Conservation (phyloP, 2,329 filamentous ascomycete genomes). For the Fusarium sp. region DNA sequence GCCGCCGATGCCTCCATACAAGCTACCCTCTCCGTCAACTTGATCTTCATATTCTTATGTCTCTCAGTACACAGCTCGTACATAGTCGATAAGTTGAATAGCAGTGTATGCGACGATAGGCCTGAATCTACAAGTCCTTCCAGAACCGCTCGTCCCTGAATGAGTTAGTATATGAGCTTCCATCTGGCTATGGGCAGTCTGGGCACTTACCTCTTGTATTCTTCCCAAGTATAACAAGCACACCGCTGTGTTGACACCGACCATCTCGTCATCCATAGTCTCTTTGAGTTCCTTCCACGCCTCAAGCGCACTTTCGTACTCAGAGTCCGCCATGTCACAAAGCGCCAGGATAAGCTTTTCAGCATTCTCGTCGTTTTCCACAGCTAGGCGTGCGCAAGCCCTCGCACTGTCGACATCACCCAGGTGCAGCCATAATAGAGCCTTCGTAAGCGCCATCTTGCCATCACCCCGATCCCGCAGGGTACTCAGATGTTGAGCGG, state of each 20-base stretch:
- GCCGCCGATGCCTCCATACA: conserved; percentile 63
- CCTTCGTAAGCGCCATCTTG: conserved; percentile 61
- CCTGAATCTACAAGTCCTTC: conserved; percentile 72
- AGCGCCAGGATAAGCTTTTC: conserved; percentile 72
- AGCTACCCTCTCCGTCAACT: conserved; percentile 77
- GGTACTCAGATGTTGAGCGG: conserved; percentile 75
- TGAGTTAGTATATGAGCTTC: conserved; percentile 8
- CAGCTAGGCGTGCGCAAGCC: conserved; percentile 57
- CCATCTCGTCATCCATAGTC: conserved; percentile 70
- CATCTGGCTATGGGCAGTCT: background rate
- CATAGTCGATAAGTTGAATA: conserved; percentile 91
- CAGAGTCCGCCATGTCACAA: conserved; percentile 80
- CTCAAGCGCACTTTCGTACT: conserved; percentile 71
- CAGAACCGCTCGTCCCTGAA: conserved; percentile 72
- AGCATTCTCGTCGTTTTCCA: conserved; percentile 48
- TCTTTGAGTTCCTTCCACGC: conserved; percentile 67
- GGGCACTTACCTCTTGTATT: conserved; percentile 71
- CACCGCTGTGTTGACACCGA: conserved; percentile 84
- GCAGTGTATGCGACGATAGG: conserved; percentile 78
- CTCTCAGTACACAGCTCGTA: conserved; percentile 92
- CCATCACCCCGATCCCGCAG: conserved; percentile 58
- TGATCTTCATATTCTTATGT: conserved; percentile 74
- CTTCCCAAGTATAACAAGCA: conserved; percentile 84
- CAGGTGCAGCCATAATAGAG: conserved; percentile 80
- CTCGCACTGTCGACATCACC: conserved; percentile 80